Conservation (phyloP, 2,329 filamentous ascomycete genomes). For the Exophiala lecanii-corni region DNA sequence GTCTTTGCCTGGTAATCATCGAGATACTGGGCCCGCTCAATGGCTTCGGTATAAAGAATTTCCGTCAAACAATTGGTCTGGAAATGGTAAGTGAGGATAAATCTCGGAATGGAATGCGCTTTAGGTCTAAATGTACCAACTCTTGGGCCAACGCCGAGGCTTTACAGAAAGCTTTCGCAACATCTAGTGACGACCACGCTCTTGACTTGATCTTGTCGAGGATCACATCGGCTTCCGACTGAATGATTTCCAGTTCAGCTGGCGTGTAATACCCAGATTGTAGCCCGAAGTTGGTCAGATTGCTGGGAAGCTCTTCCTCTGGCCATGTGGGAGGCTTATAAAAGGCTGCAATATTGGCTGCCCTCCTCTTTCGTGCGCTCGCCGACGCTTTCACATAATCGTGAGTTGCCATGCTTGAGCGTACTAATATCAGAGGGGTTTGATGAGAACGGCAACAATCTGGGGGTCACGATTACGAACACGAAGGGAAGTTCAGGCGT, state of each 20-base stretch:
- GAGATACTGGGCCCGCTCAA: slow-evolving; percentile 48
- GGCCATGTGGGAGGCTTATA: slow-evolving; percentile 22
- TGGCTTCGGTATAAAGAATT: slow-evolving; percentile 51
- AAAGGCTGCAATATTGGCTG: slow-evolving; percentile 24
- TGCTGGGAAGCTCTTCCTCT: slow-evolving; percentile 23
- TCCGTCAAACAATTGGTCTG: slow-evolving; percentile 60
- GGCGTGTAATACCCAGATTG: slow-evolving; percentile 56
- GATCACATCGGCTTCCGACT: slow-evolving; percentile 33
- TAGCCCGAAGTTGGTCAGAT: slow-evolving; percentile 24
- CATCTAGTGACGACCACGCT: slow-evolving; percentile 49
- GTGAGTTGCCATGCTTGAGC: slow-evolving; percentile 11
- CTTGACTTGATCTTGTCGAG: slow-evolving; percentile 32
- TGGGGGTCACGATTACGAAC: neutral
- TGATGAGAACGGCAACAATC: neutral
- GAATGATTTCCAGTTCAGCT: slow-evolving; percentile 49
- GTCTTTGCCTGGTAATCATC: slow-evolving; percentile 48
- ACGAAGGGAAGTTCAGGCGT: neutral
- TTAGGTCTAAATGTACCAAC: slow-evolving; percentile 37
- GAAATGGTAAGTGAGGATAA: neutral
- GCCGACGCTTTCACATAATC: slow-evolving; percentile 36
- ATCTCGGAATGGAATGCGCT: neutral
- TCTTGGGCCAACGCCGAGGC: slow-evolving; percentile 31
- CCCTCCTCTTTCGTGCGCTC: slow-evolving; percentile 32
- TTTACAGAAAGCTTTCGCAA: slow-evolving; percentile 55
- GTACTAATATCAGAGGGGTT: neutral